Evolutionary conservation across 805 yeast genomes (phyloP).

Genomic region (Monosporozyma servazzii): DNA sequence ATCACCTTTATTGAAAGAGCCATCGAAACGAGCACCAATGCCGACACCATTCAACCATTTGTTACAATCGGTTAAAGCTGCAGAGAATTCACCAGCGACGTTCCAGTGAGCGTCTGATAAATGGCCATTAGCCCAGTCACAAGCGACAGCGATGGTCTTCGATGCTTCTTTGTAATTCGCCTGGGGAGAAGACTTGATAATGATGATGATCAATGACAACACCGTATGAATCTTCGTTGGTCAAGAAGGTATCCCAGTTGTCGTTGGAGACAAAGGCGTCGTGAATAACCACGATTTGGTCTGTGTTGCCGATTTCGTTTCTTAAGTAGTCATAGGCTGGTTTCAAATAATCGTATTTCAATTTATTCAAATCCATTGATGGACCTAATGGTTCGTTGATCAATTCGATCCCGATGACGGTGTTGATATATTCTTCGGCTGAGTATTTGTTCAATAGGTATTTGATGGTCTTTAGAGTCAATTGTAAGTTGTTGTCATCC

Average conservation of each 20-base stretch:
- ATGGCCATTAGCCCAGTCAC: conserved; percentile 40
- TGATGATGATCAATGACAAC: conserved; percentile 83
- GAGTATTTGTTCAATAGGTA: conserved; percentile 58
- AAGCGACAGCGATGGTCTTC: conserved; percentile 55
- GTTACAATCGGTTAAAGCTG: conserved; percentile 89
- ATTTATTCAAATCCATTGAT: conserved; percentile 44
- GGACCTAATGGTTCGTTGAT: conserved; percentile 87
- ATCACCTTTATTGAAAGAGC: conserved; percentile 34
- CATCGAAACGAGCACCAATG: conserved; percentile 74
- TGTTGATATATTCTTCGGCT: conserved; percentile 48
- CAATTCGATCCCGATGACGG: conserved; percentile 74
- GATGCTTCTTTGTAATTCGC: conserved; percentile 48
- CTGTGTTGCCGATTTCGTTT: conserved; percentile 34
- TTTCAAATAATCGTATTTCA: conserved; percentile 46
- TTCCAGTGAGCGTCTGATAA: conserved; percentile 57
- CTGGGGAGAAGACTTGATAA: conserved; percentile 72
- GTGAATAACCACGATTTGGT: conserved; percentile 59
- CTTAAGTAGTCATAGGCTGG: conserved; percentile 62
- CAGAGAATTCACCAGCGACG: conserved; percentile 82
- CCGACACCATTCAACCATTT: conserved; percentile 83
- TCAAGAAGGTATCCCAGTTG: conserved; percentile 55
- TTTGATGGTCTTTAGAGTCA: conserved; percentile 48
- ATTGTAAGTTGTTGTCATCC: conserved; percentile 36
- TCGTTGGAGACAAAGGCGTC: conserved; percentile 65
- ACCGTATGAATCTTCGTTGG: conserved; percentile 42